These are phyloP conservation scores for Cornus kousa DNA, from an alignment of 148 eudicot genomes.

Conservation along the genomic window DNA sequence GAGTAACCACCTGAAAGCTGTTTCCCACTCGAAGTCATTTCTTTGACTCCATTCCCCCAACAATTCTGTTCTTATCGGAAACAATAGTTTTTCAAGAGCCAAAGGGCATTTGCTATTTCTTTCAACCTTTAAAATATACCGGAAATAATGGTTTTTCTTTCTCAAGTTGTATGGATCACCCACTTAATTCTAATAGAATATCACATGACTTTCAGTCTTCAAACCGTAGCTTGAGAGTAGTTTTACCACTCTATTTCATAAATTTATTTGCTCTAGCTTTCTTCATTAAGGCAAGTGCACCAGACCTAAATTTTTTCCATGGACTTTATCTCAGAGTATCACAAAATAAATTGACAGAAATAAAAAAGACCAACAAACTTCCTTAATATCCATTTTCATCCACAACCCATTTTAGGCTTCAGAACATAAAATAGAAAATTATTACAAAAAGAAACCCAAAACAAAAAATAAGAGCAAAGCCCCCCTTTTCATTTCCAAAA, in stretches of 20 bases:
- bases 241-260: not conserved
- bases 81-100: too few relatives aligned
- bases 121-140: too few relatives aligned
- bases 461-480: not conserved
- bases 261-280: not conserved
- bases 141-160: too few relatives aligned
- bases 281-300: too few relatives aligned
- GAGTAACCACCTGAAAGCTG: too few relatives aligned
- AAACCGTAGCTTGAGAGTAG: not conserved
- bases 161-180: not conserved
- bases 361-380: not conserved
- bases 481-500: not conserved
- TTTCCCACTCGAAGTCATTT: too few relatives aligned
- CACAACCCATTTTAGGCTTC: constrained; percentile 1
- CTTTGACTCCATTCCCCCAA: too few relatives aligned
- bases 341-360: not conserved
- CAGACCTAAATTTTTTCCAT: too few relatives aligned
- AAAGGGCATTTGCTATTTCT: too few relatives aligned
- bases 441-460: not conserved
- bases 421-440: not conserved
- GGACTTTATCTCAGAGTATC: not conserved
- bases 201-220: not conserved
- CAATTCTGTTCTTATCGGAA: too few relatives aligned
- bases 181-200: not conserved
- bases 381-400: not conserved